phyloP scores from a whole-genome alignment of 2,329 filamentous ascomycete genomes.

The Grosmannia serpens region DNA sequence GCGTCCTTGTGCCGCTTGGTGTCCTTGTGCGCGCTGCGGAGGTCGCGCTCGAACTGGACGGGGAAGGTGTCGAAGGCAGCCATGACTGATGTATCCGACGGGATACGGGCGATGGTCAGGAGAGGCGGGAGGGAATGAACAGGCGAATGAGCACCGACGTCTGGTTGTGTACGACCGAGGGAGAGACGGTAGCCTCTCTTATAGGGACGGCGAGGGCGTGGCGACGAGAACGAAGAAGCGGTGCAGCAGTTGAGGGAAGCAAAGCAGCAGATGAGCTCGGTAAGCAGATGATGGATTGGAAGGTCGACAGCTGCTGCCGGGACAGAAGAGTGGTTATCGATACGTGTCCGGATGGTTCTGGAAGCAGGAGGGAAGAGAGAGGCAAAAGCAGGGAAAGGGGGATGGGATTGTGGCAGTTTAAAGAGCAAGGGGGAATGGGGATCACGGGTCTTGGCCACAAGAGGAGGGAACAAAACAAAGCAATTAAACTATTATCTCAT shows the following conservation, averaged over 20 bases:
- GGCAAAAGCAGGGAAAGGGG: not conserved
- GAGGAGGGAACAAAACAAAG: not conserved
- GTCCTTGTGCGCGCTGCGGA: slow-evolving; percentile 30
- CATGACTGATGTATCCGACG: not conserved
- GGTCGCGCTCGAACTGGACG: slow-evolving; percentile 26
- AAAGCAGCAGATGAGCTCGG: not conserved
- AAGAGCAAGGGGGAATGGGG: not conserved
- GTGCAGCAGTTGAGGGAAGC: not conserved
- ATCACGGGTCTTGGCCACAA: not conserved
- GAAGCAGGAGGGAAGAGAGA: not conserved
- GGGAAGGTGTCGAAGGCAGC: slow-evolving; percentile 9
- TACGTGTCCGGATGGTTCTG: not conserved
- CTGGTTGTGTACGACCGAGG: not conserved
- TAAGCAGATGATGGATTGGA: not conserved
- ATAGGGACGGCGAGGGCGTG: not conserved
- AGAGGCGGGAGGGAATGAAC: not conserved
- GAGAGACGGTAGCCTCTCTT: not conserved
- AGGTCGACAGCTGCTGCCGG: not conserved
- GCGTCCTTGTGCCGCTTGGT: slow-evolving; percentile 33
- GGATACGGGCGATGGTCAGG: not conserved
- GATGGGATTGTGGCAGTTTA: not conserved
- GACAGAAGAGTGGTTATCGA: not conserved
- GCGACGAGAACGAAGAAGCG: not conserved
- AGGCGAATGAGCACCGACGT: not conserved
- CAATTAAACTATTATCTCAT: not conserved